These are phyloP conservation scores for Oxalis stricta DNA, from an alignment of 441 rosid genomes.

Conservation along the genomic window DNA sequence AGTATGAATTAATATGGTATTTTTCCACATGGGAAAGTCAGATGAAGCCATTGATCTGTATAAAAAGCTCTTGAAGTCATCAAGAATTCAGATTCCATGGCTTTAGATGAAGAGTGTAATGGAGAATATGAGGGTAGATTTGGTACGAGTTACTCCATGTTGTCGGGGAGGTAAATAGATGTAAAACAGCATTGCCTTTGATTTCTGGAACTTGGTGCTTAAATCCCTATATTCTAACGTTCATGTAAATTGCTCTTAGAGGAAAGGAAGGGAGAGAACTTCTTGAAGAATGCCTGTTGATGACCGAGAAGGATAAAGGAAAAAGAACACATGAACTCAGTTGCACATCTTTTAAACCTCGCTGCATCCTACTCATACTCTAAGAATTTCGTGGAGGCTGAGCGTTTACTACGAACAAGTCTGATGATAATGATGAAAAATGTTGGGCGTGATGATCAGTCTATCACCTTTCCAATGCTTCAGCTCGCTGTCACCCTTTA, in stretches of 20 bases:
- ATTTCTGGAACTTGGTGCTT: not conserved
- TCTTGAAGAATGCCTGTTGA: constrained; percentile 66
- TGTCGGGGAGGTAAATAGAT: constrained; percentile 52
- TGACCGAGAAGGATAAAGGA: constrained; percentile 52
- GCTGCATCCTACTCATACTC: constrained; percentile 61
- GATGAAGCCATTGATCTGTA: constrained; percentile 57
- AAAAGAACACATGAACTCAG: constrained; percentile 53
- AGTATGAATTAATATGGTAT: constrained; percentile 1
- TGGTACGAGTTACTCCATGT: constrained; percentile 79
- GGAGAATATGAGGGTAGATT: constrained; percentile 77
- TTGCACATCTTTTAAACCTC: constrained; percentile 58
- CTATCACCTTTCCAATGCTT: constrained; percentile 62
- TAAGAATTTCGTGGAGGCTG: constrained; percentile 62
- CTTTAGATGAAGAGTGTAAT: constrained; percentile 41
- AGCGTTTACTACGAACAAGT: constrained; percentile 51
- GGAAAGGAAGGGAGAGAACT: constrained; percentile 74
- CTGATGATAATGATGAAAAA: constrained; percentile 37
- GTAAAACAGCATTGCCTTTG: not conserved
- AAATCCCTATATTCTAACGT: not conserved
- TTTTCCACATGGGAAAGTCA: constrained; percentile 43
- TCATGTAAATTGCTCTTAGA: constrained; percentile 27
- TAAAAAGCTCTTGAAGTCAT: constrained; percentile 48
- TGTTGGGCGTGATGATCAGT: constrained; percentile 46
- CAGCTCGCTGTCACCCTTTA: constrained; percentile 62
- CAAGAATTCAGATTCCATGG: constrained; percentile 45